These are phyloP conservation scores for Paradendryphiella salina DNA, from an alignment of 2,329 filamentous ascomycete genomes.

Conservation along the genomic window DNA sequence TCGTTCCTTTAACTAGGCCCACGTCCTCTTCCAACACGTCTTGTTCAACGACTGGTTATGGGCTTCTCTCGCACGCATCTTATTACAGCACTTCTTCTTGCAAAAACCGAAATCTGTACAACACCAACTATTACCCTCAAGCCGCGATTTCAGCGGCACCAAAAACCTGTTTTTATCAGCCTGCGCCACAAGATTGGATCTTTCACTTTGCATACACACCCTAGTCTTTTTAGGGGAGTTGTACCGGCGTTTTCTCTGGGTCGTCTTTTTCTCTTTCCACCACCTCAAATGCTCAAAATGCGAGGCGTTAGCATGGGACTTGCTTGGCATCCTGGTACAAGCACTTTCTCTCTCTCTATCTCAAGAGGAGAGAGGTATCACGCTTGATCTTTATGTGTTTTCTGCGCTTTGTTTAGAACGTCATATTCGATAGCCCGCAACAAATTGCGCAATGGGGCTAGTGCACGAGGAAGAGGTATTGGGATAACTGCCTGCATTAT, in stretches of 20 bases:
- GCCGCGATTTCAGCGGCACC: constrained; percentile 8
- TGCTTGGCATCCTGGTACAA: background rate
- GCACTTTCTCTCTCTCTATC: background rate
- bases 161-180: constrained; percentile 6
- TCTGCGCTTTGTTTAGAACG: constrained; percentile 1
- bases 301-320: background rate
- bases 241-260: constrained; percentile 1
- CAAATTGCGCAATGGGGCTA: constrained; percentile 1
- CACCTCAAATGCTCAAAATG: background rate
- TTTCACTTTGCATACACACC: constrained; percentile 4
- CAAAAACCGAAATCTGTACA: constrained; percentile 4
- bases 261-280: background rate
- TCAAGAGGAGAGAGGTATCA: background rate
- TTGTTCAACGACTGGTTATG: constrained; percentile 8
- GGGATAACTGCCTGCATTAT: too few species aligned
- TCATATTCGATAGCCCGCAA: background rate
- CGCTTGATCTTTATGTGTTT: background rate
- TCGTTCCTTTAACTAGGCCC: constrained; percentile 47
- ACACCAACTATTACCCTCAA: background rate
- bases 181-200: constrained; percentile 7
- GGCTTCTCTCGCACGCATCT: background rate
- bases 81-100: background rate
- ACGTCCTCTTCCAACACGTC: constrained; percentile 25
- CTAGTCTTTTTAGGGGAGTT: background rate
- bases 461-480: too few species aligned